Base-by-base conservation (phyloP, 2,329 filamentous ascomycete genomes). In the Alternaria sp. region DNA sequence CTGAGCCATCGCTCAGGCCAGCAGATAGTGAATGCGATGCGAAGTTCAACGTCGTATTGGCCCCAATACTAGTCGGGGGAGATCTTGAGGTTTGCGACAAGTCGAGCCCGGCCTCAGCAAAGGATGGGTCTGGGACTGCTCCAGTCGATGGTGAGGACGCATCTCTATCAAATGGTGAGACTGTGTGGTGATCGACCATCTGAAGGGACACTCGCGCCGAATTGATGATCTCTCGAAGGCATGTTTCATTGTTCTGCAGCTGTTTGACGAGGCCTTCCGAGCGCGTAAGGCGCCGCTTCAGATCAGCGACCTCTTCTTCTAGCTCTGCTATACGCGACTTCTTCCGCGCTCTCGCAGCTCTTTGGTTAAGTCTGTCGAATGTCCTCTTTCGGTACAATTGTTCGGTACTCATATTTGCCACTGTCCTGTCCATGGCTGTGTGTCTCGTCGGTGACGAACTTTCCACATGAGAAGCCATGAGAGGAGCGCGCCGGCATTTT, bases 321-420 rank as follows among this genome's bases (percentile, higher is more conserved):
- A 45, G 63, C 60, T 54, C 63, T 55, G 30, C 12, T 25, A 58
- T 53, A 33, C 56, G 56, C 25, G 45, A 30, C 56, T 53, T 58
- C 46, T 58, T 58, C 14, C 56, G 44, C 30, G 56, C 56, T 41
- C 56, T 58, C 30, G 28, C 58, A 30, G 49, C 60, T 41, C 63
- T 41, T 51, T 65, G 63, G 33, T 65, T 65, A 20, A 45, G 47
- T 28, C 63, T 30, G 43, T 65, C 63, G 33, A 65, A 57, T n/a
- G 63, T 60, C 18, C 63, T 21, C 28, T 65, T 65, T 25, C 63
- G 59, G 37, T 65, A 62, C 14, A 65, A 41, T 44, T 65, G 63
- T 45, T 65, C 63, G 15, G 55, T 62, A 6, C 47, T 62, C 50
- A 65, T 47, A 41, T 59, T 62, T 23, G 60, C 63, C 33, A 65